Evolutionary conservation across 2,329 filamentous ascomycete species (phyloP).

Genomic region (Pseudocercospora eumusae): DNA sequence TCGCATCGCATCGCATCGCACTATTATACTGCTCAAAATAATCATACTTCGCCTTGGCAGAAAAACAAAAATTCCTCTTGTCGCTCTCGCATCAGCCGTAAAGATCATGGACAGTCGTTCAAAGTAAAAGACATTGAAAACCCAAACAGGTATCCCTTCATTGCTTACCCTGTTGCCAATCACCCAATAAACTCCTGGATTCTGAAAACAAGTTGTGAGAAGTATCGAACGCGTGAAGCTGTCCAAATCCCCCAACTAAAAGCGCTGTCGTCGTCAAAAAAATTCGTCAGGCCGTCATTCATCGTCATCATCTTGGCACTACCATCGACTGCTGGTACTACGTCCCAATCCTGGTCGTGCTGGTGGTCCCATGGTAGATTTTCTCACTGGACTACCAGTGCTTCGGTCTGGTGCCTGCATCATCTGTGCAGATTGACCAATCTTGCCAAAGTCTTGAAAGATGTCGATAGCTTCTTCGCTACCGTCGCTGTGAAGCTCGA

Average conservation of each 20-base stretch:
- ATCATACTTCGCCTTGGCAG: not conserved
- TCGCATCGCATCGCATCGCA: not conserved
- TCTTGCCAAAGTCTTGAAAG: slow-evolving; percentile 73
- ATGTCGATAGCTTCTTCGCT: slow-evolving; percentile 66
- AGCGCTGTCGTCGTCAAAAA: slow-evolving; percentile 19
- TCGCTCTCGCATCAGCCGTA: slow-evolving; percentile 6
- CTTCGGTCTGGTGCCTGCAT: slow-evolving; percentile 33
- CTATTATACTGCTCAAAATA: slow-evolving; percentile 6
- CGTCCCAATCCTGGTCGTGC: slow-evolving; percentile 34
- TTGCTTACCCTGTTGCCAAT: no score
- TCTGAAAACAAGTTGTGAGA: not conserved
- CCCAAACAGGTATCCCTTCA: not conserved
- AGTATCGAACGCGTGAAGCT: slow-evolving; percentile 3
- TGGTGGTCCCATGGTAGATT: slow-evolving; percentile 33
- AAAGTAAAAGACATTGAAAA: not conserved
- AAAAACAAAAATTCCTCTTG: not conserved
- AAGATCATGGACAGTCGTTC: slow-evolving; percentile 4
- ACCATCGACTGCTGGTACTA: slow-evolving; percentile 39
- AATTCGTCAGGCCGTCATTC: slow-evolving; percentile 23
- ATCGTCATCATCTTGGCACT: slow-evolving; percentile 21
- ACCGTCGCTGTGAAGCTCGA: slow-evolving; percentile 61
- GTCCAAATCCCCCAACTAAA: not conserved
- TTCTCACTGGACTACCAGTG: slow-evolving; percentile 38
- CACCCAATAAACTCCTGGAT: slow-evolving; percentile 1
- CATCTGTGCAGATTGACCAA: slow-evolving; percentile 51